A percentile compares a stretch with the other conserved stretches of the same genome.
Evolutionary conservation across 345 rosid genomes (phyloP).

Genomic region (Citrus mangshanensis): DNA sequence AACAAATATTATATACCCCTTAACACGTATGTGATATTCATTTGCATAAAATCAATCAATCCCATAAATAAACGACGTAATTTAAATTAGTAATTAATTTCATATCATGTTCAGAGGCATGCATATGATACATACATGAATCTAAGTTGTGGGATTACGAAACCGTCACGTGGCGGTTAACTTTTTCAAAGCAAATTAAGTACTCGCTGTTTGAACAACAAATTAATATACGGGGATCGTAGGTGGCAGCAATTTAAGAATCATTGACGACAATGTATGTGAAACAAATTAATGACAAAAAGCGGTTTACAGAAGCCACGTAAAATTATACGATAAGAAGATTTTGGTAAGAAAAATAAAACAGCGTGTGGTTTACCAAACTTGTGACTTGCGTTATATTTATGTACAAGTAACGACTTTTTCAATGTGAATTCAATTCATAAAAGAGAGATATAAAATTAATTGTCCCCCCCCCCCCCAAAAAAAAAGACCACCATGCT

Average conservation of each 20-base stretch:
- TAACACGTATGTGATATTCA: too few relatives aligned
- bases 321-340: neutral
- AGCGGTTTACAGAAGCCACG: neutral
- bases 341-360: neutral
- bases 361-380: slow-evolving; percentile 29
- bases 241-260: slow-evolving; percentile 6
- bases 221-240: neutral
- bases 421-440: neutral
- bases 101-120: neutral
- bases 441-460: neutral
- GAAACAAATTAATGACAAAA: neutral
- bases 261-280: neutral
- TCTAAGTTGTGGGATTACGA: neutral
- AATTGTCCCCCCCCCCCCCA: neutral
- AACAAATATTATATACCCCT: too few relatives aligned
- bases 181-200: neutral
- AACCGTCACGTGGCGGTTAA: slow-evolving; percentile 3
- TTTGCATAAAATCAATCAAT: neutral
- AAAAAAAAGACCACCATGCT: too few relatives aligned
- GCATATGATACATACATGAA: neutral
- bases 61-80: neutral
- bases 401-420: neutral
- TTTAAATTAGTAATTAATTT: neutral
- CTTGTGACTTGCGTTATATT: neutral
- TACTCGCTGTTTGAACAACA: neutral